Base-by-base conservation (phyloP, 257 asterid genomes). In the Paulownia fortunei region DNA sequence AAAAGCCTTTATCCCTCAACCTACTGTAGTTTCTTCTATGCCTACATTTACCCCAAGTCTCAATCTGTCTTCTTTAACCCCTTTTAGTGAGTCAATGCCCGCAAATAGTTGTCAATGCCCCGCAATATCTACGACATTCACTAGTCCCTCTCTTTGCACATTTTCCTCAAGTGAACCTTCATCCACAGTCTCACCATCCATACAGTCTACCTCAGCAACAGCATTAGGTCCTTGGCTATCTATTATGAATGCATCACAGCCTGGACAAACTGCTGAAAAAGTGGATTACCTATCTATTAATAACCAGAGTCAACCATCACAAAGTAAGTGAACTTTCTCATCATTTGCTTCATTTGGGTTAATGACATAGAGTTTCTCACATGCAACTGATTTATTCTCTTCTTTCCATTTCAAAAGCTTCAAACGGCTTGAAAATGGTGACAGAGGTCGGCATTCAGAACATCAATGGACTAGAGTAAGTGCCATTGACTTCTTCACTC, bases 401-500 rank as follows among this genome's bases (percentile, higher is more conserved):
- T 66, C 18, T 69, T 75, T 76, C 41, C 72, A 11, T 81, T 41
- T 66, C 2, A 52, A 42, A 34, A 75, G 81, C 69, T 51, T 63
- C 56, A 9, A 54, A 16, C 6, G 68, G 68, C 73, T 63, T 36
- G 19, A 68, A 73, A 67, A 3, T n/a, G 26, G 59, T 46, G 51
- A 55, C 44, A 8, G 68, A 68, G n/a, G 52, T 12, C 60, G 41
- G 66, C 51, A 18, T 21, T 60, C 84, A 67, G 52, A 74, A 74
- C 60, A 12, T 11, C 71, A 74, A 46, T 30, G 76, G 73, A 72
- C 74, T 55, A 66, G 67, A 65, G 83, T 80, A 80, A 80, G 83
- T 65, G 37, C 2, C 19, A 32, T 58, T 10, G 16, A 19, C 49
- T 55, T 30, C 26, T 41, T 19, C 55, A 34, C 46, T 78, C 47